Base-by-base conservation (phyloP, 257 asterid genomes). In the Solanum chiquidenum region DNA sequence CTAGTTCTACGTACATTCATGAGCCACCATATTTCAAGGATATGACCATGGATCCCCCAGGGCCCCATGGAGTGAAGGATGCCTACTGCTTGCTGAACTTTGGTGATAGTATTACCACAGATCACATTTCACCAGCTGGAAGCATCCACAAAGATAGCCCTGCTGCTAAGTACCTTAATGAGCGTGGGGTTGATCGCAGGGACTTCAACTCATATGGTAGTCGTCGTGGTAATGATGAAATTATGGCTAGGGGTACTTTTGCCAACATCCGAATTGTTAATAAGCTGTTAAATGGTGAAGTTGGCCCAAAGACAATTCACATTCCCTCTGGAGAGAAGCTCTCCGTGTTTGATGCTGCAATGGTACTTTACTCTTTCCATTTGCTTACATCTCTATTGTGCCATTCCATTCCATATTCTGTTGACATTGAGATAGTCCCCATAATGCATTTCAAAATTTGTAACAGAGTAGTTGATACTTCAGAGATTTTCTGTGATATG, bases 101-200 rank as follows among this genome's bases (percentile, higher is more conserved):
- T 86, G 98, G 99, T 12, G 98, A 95, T 86, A 95, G 98, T 88
- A 96, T 96, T 79, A 96, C 98, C 16, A 96, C 99, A 3, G 98
- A 96, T 89, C 99, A 96, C 92, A 94, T 96, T 90, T 96, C 98
- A 1, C 99, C 99, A 18, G 99, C 99, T 88, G 99, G 98, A 87
- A 96, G 93, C 94, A 94, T 96, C 88, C 93, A 95, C 92, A 96
- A 94, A 90, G 99, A 96, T 75, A 96, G 98, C 91, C 98, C 99
- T 27, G 98, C 99, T 85, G 99, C 98, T 79, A 96, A 94, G 83
- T 96, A 40, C 89, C 96, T 95, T 73, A 89, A 87, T 31, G 98
- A 94, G 84, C 96, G 89, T 34, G 98, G 98, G 86, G 98, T 95
- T 66, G 98, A 95, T 33, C 95, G 95, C 80, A 95, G 88, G 92